phyloP scores from a whole-genome alignment of 192 early-diverging fungal genomes.

The Phycomyces nitens region DNA sequence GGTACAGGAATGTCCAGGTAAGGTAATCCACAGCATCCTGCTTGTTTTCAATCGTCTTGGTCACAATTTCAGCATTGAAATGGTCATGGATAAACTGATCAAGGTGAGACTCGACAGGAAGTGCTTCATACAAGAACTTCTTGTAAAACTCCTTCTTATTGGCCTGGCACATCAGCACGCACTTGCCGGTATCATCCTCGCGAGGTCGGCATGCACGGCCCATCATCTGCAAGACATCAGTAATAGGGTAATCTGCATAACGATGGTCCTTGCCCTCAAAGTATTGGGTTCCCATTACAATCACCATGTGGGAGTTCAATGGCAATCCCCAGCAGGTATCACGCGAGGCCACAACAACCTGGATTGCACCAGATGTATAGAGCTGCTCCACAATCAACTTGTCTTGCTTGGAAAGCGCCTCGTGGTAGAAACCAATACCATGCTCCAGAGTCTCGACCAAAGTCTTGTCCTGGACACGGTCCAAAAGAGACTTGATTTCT shows the following conservation, averaged over 20 bases:
- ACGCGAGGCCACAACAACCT: conserved; percentile 85
- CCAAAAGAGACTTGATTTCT: conserved; percentile 57
- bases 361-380: conserved; percentile 75
- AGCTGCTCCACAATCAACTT: conserved; percentile 67
- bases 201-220: conserved; percentile 78
- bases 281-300: conserved; percentile 96
- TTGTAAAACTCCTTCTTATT: conserved; percentile 98
- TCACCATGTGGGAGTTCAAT: conserved; percentile 77
- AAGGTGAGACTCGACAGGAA: conserved; percentile 94
- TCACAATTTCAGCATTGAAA: conserved; percentile 96
- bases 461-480: conserved; percentile 67
- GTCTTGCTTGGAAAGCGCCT: conserved; percentile 77
- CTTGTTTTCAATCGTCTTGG: conserved; percentile 92
- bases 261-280: conserved; percentile 93
- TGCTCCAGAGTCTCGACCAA: conserved; percentile 66
- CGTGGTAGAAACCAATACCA: conserved; percentile 92
- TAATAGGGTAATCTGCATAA: conserved; percentile 92
- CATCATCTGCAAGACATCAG: conserved; percentile 98
- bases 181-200: conserved; percentile 63
- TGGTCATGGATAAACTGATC: conserved; percentile 94
- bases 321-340: conserved; percentile 92
- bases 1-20: conserved; percentile 98
- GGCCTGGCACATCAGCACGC: conserved; percentile 91
- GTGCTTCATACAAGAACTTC: conserved; percentile 93
- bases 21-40: conserved; percentile 99